These are phyloP conservation scores for Pleurotus citrinopileatus DNA, from an alignment of 768 basidiomycete genomes.

Conservation along the genomic window DNA sequence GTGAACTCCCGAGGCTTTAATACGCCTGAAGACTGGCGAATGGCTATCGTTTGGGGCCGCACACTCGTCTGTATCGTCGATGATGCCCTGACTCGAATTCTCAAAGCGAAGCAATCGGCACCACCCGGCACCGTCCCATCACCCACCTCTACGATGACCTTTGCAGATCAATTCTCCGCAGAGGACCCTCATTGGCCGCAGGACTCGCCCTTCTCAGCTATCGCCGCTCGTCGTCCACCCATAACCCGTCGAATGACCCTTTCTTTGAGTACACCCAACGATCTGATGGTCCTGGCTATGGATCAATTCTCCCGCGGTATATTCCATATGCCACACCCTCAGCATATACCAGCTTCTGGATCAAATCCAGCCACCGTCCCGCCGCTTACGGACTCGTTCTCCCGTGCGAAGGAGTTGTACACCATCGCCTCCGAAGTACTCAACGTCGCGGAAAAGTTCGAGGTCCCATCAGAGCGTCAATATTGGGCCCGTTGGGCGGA, in stretches of 20 bases:
- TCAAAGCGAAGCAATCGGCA: slow-evolving; percentile 13
- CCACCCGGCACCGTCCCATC: neutral
- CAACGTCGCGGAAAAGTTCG: slow-evolving; percentile 55
- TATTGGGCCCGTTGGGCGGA: slow-evolving; percentile 64
- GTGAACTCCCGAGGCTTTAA: slow-evolving; percentile 28
- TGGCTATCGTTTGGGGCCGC: slow-evolving; percentile 67
- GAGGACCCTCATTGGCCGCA: slow-evolving; percentile 49
- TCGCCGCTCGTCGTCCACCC: slow-evolving; percentile 47
- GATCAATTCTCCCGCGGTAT: slow-evolving; percentile 71
- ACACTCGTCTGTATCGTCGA: slow-evolving; percentile 60
- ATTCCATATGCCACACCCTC: slow-evolving; percentile 65
- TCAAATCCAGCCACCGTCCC: slow-evolving; percentile 11
- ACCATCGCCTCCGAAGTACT: slow-evolving; percentile 63
- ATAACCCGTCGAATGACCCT: slow-evolving; percentile 48
- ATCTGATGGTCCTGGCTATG: slow-evolving; percentile 58
- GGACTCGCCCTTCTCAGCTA: slow-evolving; percentile 49
- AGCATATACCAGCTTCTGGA: slow-evolving; percentile 16
- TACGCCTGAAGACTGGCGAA: slow-evolving; percentile 59
- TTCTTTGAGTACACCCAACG: slow-evolving; percentile 37
- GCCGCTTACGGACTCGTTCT: slow-evolving; percentile 35
- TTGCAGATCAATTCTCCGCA: slow-evolving; percentile 19
- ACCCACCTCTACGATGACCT: slow-evolving; percentile 4
- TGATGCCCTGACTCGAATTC: slow-evolving; percentile 37
- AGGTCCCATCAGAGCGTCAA: slow-evolving; percentile 39
- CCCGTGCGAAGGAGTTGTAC: slow-evolving; percentile 56